Evolutionary conservation across 1,284 basidiomycete genomes (phyloP).

Genomic region (Sporisorium iseilematis-ciliati): DNA sequence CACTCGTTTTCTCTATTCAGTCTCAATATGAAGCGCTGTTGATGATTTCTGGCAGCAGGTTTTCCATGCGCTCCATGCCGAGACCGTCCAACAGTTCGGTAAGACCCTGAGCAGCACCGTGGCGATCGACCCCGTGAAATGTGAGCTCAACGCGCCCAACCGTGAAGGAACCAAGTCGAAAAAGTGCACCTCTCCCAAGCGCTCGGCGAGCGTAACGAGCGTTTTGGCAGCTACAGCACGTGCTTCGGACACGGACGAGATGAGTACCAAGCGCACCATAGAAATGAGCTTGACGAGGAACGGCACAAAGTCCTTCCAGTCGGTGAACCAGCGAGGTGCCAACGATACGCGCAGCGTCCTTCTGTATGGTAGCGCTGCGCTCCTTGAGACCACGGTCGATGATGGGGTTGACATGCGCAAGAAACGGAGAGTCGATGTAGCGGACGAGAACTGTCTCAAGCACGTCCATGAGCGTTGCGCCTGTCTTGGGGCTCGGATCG

Average conservation of each 20-base stretch:
- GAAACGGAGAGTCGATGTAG: slow-evolving; percentile 96
- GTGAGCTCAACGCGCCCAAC: slow-evolving; percentile 88
- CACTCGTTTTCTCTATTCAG: too few relatives aligned
- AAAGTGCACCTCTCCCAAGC: slow-evolving; percentile 94
- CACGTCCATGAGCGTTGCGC: slow-evolving; percentile 82
- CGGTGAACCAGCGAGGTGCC: slow-evolving; percentile 91
- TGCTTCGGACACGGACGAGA: slow-evolving; percentile 92
- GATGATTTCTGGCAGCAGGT: slow-evolving; percentile 92
- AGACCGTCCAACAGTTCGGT: slow-evolving; percentile 95
- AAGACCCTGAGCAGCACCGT: slow-evolving; percentile 97
- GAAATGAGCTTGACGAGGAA: slow-evolving; percentile 90
- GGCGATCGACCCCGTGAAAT: slow-evolving; percentile 96
- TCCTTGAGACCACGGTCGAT: slow-evolving; percentile 92
- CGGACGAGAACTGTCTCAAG: slow-evolving; percentile 97
- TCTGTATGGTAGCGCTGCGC: slow-evolving; percentile 91
- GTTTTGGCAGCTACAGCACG: slow-evolving; percentile 97
- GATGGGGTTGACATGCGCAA: slow-evolving; percentile 94
- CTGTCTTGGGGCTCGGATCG: slow-evolving; percentile 89
- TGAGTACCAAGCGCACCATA: slow-evolving; percentile 89
- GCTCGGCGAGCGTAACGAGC: slow-evolving; percentile 94
- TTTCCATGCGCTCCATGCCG: slow-evolving; percentile 96
- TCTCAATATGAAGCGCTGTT: slow-evolving; percentile 89
- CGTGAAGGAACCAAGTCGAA: slow-evolving; percentile 92
- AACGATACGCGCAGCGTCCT: slow-evolving; percentile 95
- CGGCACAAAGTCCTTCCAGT: slow-evolving; percentile 96